Evolutionary conservation across 2,329 filamentous ascomycete genomes (phyloP).

Genomic region (Calonectria montana): DNA sequence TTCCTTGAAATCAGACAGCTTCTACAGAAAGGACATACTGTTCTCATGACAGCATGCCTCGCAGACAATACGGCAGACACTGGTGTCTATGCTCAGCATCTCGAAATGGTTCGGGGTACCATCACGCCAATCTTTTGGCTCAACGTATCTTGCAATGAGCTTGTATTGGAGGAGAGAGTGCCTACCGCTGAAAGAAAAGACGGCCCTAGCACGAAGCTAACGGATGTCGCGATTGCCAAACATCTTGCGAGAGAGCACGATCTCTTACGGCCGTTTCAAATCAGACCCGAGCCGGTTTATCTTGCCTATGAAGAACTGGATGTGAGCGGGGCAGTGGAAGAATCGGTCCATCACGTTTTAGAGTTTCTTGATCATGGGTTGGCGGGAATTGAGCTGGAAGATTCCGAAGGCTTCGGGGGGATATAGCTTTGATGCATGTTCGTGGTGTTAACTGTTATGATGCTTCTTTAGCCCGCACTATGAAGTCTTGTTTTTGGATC

Average conservation of each 20-base stretch:
- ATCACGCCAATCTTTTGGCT: not conserved
- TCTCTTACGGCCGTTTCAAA: not conserved
- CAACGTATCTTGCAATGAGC: not conserved
- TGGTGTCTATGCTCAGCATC: not conserved
- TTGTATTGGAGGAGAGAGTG: not conserved
- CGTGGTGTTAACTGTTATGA: not conserved
- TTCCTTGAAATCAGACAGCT: not conserved
- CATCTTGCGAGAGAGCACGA: too few species aligned
- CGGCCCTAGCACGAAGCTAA: not conserved
- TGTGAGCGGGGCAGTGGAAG: not conserved
- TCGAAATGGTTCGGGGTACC: not conserved
- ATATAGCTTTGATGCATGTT: not conserved
- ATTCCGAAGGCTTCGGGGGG: too few species aligned
- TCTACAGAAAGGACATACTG: not conserved
- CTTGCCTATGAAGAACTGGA: not conserved
- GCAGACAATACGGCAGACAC: not conserved
- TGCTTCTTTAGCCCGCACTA: not conserved
- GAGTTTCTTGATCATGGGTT: not conserved
- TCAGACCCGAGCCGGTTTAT: too few species aligned
- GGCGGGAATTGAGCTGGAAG: not conserved
- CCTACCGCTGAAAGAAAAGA: too few species aligned
- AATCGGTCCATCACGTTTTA: not conserved
- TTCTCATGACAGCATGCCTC: not conserved
- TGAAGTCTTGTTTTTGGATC: too few species aligned
- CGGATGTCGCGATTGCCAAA: not conserved